Base-by-base conservation (phyloP, 2,329 filamentous ascomycete species). In the Orbilia ellipsospora region DNA sequence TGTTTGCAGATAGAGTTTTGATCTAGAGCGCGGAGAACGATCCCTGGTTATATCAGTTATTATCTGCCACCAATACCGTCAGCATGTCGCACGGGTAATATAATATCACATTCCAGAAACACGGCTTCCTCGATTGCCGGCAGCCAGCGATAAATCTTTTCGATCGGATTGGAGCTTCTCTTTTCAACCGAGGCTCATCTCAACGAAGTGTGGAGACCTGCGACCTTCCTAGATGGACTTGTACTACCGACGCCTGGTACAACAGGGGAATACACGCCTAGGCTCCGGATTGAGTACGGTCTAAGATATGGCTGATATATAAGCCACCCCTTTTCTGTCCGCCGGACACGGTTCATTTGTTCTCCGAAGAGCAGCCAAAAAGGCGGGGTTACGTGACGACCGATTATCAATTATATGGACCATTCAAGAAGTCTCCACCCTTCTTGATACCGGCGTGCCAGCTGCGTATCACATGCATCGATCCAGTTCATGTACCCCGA, bases 111-210 rank as follows among this genome's bases (percentile, higher is more conserved):
- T 60, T 60, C 56, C 26, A 3, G 23, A 28, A 60, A 31, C 20
- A 12, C n/a, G 10, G 10, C n/a, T 7, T 48, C 28, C 57, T 44
- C 44, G 20, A 13, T 31, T 16, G 20, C 26, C 44, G 15, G 16
- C 12, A 59, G 13, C 55, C 15, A 56, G 42, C 31, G 48, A 6
- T 20, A 15, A 55, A 42, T 31, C 44, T 56, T 51, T 57, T 26
- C 26, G 66, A 42, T 31, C 48, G 20, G 51, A 28, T 31, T n/a
- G 40, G 42, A 57, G 26, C 64, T 68, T 44, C 70, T 64, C 59
- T 56, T 75, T 75, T 75, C 44, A 75, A 75, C 72, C 72, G 72
- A 75, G 72, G 72, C 31, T 31, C 42, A 61, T 48, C n/a, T 44
- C 18, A 23, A 16, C 55, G 31, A 31, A 40, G 10, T 56, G 54